These are phyloP conservation scores for Lactarius trivialis DNA, from an alignment of 768 basidiomycete species.

Conservation along the genomic window DNA sequence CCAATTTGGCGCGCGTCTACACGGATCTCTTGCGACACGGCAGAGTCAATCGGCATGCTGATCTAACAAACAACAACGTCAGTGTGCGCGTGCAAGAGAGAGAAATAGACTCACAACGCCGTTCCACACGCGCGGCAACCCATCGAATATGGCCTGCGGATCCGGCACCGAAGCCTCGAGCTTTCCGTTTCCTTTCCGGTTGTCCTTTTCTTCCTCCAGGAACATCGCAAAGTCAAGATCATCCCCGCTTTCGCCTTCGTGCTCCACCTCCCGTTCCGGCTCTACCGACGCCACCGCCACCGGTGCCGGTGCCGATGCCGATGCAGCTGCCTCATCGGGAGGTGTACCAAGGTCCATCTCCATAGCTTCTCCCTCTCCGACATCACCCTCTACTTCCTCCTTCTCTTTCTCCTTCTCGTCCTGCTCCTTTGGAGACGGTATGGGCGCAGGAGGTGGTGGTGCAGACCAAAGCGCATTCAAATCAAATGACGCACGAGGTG, in stretches of 20 bases:
- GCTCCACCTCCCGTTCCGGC: slow-evolving; percentile 18
- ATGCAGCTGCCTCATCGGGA: slow-evolving; percentile 2
- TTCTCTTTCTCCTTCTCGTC: slow-evolving; percentile 61
- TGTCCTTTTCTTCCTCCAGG: slow-evolving; percentile 44
- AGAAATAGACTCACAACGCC: slow-evolving; percentile 51
- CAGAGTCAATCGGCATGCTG: slow-evolving; percentile 73
- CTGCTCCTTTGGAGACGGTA: slow-evolving; percentile 10
- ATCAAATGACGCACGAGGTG: slow-evolving; percentile 56
- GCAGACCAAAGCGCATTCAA: slow-evolving; percentile 67
- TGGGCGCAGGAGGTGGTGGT: slow-evolving; percentile 26
- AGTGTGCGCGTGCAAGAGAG: not conserved
- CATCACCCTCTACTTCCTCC: slow-evolving; percentile 43
- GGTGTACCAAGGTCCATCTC: slow-evolving; percentile 6
- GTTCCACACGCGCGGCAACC: slow-evolving; percentile 59
- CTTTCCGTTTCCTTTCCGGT: not conserved
- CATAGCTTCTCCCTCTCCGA: not conserved
- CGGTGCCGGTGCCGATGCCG: not conserved
- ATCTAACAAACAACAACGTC: slow-evolving; percentile 45
- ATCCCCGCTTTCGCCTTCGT: slow-evolving; percentile 48
- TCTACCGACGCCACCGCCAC: not conserved
- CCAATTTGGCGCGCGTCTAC: slow-evolving; percentile 75
- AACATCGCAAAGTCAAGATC: slow-evolving; percentile 82
- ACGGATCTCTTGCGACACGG: slow-evolving; percentile 56
- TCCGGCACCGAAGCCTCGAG: slow-evolving; percentile 10
- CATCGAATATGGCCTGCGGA: slow-evolving; percentile 41